These are phyloP conservation scores for Talaromyces rugulosus DNA, from an alignment of 2,329 filamentous ascomycete genomes.

Conservation along the genomic window DNA sequence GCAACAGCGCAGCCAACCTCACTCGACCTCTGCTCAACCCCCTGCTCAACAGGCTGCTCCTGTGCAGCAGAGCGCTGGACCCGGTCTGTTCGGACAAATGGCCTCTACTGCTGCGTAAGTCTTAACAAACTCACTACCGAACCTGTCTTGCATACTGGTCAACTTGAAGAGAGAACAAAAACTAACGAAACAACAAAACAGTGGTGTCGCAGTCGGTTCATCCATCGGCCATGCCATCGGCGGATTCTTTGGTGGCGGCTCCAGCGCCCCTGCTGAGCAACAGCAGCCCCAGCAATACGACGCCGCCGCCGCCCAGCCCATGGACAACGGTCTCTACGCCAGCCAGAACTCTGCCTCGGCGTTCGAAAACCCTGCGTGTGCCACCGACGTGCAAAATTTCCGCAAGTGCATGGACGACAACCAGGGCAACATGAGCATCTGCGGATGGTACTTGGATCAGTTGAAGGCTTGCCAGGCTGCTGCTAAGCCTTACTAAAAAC, in stretches of 20 bases:
- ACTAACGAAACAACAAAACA: slow-evolving; percentile 34
- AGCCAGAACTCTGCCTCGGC: slow-evolving; percentile 31
- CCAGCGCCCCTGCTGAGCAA: slow-evolving; percentile 50
- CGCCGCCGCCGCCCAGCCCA: slow-evolving; percentile 52
- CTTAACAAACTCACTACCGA: slow-evolving; percentile 22
- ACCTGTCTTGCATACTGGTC: no score
- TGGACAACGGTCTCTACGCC: slow-evolving; percentile 45
- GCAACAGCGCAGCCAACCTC: slow-evolving; percentile 60
- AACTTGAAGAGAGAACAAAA: background rate
- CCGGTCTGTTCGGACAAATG: slow-evolving; percentile 94
- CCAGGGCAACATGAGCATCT: slow-evolving; percentile 88
- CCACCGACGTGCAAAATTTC: slow-evolving; percentile 76
- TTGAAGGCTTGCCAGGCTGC: slow-evolving; percentile 83
- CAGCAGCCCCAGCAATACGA: slow-evolving; percentile 42
- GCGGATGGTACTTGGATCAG: slow-evolving; percentile 97
- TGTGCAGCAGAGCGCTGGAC: slow-evolving; percentile 52
- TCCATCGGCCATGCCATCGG: slow-evolving; percentile 93
- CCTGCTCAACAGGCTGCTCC: slow-evolving; percentile 44
- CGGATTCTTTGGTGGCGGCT: slow-evolving; percentile 76
- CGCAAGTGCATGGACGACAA: slow-evolving; percentile 96
- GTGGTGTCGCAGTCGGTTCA: slow-evolving; percentile 93
- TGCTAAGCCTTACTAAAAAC: slow-evolving; percentile 68
- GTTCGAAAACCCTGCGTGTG: slow-evolving; percentile 62
- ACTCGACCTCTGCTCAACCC: slow-evolving; percentile 59
- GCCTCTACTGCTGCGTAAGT: slow-evolving; percentile 93